Evolutionary conservation across 2,329 filamentous ascomycete genomes (phyloP), one percentile per base, ranked within the genome.

Genomic region (Hypomyces perniciosus): DNA sequence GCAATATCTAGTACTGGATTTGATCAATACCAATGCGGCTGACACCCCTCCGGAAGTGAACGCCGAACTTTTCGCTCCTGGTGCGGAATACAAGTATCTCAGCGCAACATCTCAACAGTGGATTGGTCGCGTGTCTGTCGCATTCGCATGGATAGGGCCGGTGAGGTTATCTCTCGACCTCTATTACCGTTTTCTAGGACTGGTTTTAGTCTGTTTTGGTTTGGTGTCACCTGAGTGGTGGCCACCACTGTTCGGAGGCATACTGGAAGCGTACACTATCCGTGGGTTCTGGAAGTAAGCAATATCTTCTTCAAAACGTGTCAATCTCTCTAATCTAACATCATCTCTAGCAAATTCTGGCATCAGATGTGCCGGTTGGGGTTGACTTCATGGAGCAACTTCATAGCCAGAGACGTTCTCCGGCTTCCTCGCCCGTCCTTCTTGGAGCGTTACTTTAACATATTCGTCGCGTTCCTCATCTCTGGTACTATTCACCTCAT

Each of bases 311-410:
- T 27, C 3, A 3, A 42, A 9, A 12, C 7, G 10, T 13, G 13
- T 37, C 8, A 7, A 27, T 9, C 4, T 42, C 5, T 29, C n/a
- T 30, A 4, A 4, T 35, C 33, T 27, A 12, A 29, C 40, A 27
- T 7, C 12, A 13, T 29, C 40, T 4, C 12, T 29, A 56, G 55
- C 40, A 50, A 44, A 12, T 56, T 52, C 44, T 56, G 55, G 55
- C 55, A 56, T 28, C 51, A 51, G 5, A 48, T 39, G 2, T 51
- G 35, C 3, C 53, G 51, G 4, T 52, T 48, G 53, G 29, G 44
- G n/a, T 39, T 55, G n/a, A 55, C 51, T 30, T 56, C 55, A 5
- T 41, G 53, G 40, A 56, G 55, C 48, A 55, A 56, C 20, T 53
- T 49, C 8, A 26, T 56, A 5, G 54, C 53, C 8, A 41, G 48